Base-by-base conservation (phyloP, 1,139 yeast genomes). In the Debaryomycetaceae sp. region DNA sequence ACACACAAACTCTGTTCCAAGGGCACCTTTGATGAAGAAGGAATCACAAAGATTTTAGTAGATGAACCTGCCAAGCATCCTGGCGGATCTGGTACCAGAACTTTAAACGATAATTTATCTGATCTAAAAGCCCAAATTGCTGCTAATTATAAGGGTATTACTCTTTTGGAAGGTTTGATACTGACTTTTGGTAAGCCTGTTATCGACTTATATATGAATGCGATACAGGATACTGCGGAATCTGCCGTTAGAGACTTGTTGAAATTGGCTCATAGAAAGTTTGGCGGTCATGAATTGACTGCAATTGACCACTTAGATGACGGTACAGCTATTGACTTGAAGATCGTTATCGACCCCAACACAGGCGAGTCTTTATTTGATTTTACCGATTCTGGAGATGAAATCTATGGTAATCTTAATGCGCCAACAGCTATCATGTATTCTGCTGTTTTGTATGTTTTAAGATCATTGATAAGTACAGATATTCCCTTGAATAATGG, bases 401-500 rank as follows among this genome's bases (percentile, higher is more conserved):
- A 70, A 44, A 60, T 70, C 39, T 63, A 70, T 47, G 75, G 75
- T 6, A 70, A 70, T 40, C 62, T 70, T 53, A 70, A 70, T 52
- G 73, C 74, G 2, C 75, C 68, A 2, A 74, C 73, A 43, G 89
- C 95, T 0, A 85, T 87, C 46, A 78, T 92, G 6, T 77, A 79
- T 51, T 83, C 92, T n/a, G 92, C 95, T 1, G 82, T 87, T 37
- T 66, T 87, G 36, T 87, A 87, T 58, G 88, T 87, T 36, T 65
- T 87, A 48, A 68, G 96, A 47, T 81, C 88, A 30, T 70, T 87
- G 51, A 85, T 87, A 30, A 77, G 83, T 41, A 81, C 82, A 37
- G 87, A 85, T 52, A 86, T 87, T 42, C 96, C 96, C 0, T 69
- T 87, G 55, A 87, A 87, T 53, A 89, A 87, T 53, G 96, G 96